Evolutionary conservation across 306 rosid genomes (phyloP), one percentile per base, ranked within the genome.

Genomic region (Glycine soja): DNA sequence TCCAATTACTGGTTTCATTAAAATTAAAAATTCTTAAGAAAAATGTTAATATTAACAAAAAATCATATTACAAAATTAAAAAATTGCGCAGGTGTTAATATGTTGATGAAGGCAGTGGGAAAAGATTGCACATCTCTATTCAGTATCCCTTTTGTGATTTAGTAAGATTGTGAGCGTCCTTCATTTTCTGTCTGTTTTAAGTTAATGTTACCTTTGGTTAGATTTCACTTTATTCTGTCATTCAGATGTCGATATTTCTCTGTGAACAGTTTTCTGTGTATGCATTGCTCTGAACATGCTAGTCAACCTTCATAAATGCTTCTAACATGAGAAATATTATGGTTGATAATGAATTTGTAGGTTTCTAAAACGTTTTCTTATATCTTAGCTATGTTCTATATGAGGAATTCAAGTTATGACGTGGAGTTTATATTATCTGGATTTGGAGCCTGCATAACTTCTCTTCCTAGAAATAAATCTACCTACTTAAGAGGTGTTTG

Each of bases 101-200:
- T 91, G 80, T 84, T 95, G 84, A 89, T 88, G 93, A 90, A 95
- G 86, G 92, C 93, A 51, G 94, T 95, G 82, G 98, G 99, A 81
- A 95, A 87, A 90, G 99, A 95, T 85, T 95, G 89, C 75, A 95
- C 99, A 72, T 83, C 99, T 79, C 86, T 95, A 74, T 95, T 95
- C 88, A 90, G 98, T 93, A 95, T 95, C 99, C 99, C 91, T 86
- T 85, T 72, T 75, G 43, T 52, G 81, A 80, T 68, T 42, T 42
- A 42, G 46, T 40, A 19, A 11, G 64, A 53, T 48, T 84, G 76
- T 69, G 38, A 42, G 9, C 8, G 0, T 52, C 5, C 46, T 70
- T 68, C 30, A 19, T 38, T 57, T 12, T 66, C 11, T 6, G 46
- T 24, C 30, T 24, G 71, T 42, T 42, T 52, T 74, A 47, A 14